Base-by-base conservation (phyloP, 495 filamentous ascomycete species). In the Usnea hakonensis region DNA sequence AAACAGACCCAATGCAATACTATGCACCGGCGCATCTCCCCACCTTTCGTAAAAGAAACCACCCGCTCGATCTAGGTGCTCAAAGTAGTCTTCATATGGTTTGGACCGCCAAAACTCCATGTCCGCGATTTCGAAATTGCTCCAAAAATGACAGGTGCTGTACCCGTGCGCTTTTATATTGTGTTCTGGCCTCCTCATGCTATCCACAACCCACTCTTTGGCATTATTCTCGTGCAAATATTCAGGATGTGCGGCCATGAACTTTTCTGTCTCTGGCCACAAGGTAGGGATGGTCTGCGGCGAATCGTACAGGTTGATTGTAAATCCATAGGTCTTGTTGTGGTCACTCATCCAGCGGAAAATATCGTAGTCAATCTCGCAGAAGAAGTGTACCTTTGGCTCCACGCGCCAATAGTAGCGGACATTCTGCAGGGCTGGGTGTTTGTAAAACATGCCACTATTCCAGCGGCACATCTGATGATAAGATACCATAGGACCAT, bases 391-490 rank as follows among this genome's bases (percentile, higher is more conserved):
- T 28, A 99, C 95, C 67, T 97, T 96, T 57, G 95, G 95, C 76
- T 99, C 95, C 33, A 99, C 95, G 59, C 95, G 91, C 95, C 95
- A 99, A 79, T 99, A 99, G 81, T 90, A 99, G 59, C 88, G 89
- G 57, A 81, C 85, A 54, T 91, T 74, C 48, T 81, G 77, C 23
- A 99, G 85, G 1, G 90, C 92, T 0, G 91, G 91, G 76, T 99
- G 95, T 67, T 94, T 89, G 78, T 95, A 96, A 83, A 99, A 99
- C 71, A 96, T 81, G 67, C 94, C 94, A 69, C 88, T 93, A 80
- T 99, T 97, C 95, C 93, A 99, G 53, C 94, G 87, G 72, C 94
- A 99, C 94, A 99, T 99, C 75, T 97, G 89, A 73, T 97, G 94
- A 76, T 99, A 99, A 61, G 90, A 95, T 55, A 91, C 70, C 77